A percentile compares a stretch with the other conserved stretches of the same genome.
These are phyloP conservation scores for Suillus placidus DNA, from an alignment of 768 basidiomycete genomes.

Conservation along the genomic window DNA sequence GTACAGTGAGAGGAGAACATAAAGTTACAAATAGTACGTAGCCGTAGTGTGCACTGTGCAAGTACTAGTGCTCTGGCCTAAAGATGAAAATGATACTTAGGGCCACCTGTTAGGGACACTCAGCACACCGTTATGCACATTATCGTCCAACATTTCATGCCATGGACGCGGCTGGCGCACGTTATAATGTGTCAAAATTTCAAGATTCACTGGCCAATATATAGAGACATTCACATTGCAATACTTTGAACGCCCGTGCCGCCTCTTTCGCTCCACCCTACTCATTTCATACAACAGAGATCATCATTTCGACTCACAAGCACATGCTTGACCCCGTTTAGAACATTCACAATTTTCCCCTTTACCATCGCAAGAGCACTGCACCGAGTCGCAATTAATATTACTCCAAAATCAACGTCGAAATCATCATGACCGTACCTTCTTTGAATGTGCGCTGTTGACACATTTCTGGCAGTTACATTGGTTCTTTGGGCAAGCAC, in stretches of 20 bases:
- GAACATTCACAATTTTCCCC: conserved; percentile 25
- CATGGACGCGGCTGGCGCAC: too few species aligned
- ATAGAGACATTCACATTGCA: not conserved
- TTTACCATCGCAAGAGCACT: conserved; percentile 27
- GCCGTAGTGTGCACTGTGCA: not conserved
- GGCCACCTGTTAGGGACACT: not conserved
- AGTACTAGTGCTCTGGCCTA: not conserved
- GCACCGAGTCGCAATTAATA: not conserved
- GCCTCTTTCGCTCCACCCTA: not conserved
- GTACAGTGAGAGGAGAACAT: not conserved
- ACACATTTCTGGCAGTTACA: conserved; percentile 36
- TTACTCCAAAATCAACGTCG: too few species aligned
- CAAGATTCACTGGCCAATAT: not conserved
- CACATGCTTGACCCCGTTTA: conserved; percentile 16
- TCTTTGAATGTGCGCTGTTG: conserved; percentile 31
- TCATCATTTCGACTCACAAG: conserved; percentile 23
- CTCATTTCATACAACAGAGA: not conserved
- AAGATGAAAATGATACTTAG: not conserved
- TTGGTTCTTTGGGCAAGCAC: conserved; percentile 32
- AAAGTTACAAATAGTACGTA: not conserved
- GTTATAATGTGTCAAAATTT: not conserved
- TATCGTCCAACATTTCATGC: not conserved
- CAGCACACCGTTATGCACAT: not conserved
- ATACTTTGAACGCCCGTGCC: not conserved
- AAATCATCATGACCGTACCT: conserved; percentile 13